Base-by-base conservation (phyloP, 1,284 basidiomycete species). In the Rhodotorula sp. region DNA sequence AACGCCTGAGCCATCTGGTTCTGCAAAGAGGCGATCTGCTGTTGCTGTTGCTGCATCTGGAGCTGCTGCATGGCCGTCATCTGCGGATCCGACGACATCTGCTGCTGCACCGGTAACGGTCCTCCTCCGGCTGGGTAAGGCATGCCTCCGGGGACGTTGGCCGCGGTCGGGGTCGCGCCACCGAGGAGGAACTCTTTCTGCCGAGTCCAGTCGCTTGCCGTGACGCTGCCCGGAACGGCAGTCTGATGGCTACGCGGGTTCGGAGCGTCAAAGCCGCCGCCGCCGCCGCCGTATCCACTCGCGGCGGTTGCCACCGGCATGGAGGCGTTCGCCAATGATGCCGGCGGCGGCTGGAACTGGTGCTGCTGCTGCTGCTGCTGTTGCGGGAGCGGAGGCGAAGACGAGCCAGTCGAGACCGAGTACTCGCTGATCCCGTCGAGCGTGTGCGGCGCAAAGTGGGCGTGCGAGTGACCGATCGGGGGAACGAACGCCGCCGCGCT, bases 401-500 rank as follows among this genome's bases (percentile, higher is more conserved):
- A 65, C 34, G 34, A 58, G 1, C 20, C 58, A 34, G 39, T 51
- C 39, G 34, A 83, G 70, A 12, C 3, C 54, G 52, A 60, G n/a
- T 56, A 58, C 51, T 56, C 60, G 65, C 58, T 59, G 65, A 67
- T 62, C n/a, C 58, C 64, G 57, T 65, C 64, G 31, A 65, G 64
- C 34, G 34, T 20, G 48, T 43, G n/a, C 52, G 62, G 57, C 78
- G 77, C 20, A 81, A 82, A 76, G 62, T 64, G 62, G 10, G 43
- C 20, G 57, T 80, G 79, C 34, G 82, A 83, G 77, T 86, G 85
- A 1, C 85, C 85, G 64, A 86, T 85, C 48, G 84, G 83, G 3
- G 84, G 83, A 7, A 84, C 83, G 77, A 83, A 85, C 10, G 83
- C 82, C 6, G 83, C 82, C 7, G 85, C 83, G 76, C 86, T 84